Percentiles rank a stretch among this genome's conserved stretches.
Evolutionary conservation across 306 rosid genomes (phyloP).

Genomic region (Astragalus membranaceus): DNA sequence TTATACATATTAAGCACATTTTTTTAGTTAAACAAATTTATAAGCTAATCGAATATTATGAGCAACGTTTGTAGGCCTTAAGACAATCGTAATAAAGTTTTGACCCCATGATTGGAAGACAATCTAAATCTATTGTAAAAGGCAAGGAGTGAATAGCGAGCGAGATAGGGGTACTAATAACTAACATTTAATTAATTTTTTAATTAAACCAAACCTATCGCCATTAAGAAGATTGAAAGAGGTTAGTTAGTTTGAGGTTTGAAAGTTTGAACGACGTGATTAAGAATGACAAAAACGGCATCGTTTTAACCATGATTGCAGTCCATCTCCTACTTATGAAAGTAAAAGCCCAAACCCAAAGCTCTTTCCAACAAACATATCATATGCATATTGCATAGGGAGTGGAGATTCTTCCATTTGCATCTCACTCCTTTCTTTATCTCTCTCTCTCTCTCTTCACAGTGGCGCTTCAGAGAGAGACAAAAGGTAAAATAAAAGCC

Average conservation of each 20-base stretch:
- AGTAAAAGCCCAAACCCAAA: constrained; percentile 15
- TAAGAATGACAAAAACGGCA: constrained; percentile 10
- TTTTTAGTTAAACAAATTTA: no score
- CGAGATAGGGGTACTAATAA: background rate
- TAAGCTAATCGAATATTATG: no score
- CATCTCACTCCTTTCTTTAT: background rate
- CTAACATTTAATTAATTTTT: no score
- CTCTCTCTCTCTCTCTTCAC: constrained; percentile 8
- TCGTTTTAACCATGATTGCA: background rate
- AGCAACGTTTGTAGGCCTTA: no score
- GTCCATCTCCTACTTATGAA: background rate
- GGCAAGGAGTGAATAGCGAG: background rate
- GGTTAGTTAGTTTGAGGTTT: constrained; percentile 12
- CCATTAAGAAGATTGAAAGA: background rate
- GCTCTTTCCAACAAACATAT: constrained; percentile 7
- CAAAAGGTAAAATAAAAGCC: constrained; percentile 9
- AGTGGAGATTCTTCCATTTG: constrained; percentile 22
- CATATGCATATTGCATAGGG: constrained; percentile 16
- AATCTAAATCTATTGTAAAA: no score
- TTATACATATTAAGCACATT: no score
- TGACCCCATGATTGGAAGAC: no score
- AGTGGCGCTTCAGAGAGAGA: constrained; percentile 22
- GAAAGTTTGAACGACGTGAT: constrained; percentile 12
- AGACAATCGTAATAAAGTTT: no score
- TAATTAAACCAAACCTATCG: background rate